These are phyloP conservation scores for sunflower (Helianthus annuus) DNA, from an alignment of 129 eudicot species.

Conservation along the genomic window HanXRQr2.0-SUNRISE NC_035434.2:5102593-5103092, in stretches of 20 bases:
- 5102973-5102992: too few relatives aligned
- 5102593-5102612: conserved; percentile 3
- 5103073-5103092: too few relatives aligned
- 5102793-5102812: conserved; percentile 6
- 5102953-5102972: too few relatives aligned
- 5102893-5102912: too few relatives aligned
- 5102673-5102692: conserved; percentile 6
- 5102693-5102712: conserved; percentile 19
- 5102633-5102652: conserved; percentile 7
- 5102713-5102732: conserved; percentile 30
- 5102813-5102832: conserved; percentile 5
- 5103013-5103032: too few relatives aligned
- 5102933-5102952: too few relatives aligned
- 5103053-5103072: too few relatives aligned
- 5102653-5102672: not conserved
- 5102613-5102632: conserved; percentile 17
- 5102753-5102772: conserved; percentile 30
- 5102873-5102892: not conserved
- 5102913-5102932: too few relatives aligned
- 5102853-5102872: not conserved
- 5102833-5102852: not conserved
- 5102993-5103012: too few relatives aligned
- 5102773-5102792: conserved; percentile 26
- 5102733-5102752: conserved; percentile 38
- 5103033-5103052: too few relatives aligned